Base-by-base conservation (phyloP, 768 basidiomycete species). In the Auriculariales sp. region DNA sequence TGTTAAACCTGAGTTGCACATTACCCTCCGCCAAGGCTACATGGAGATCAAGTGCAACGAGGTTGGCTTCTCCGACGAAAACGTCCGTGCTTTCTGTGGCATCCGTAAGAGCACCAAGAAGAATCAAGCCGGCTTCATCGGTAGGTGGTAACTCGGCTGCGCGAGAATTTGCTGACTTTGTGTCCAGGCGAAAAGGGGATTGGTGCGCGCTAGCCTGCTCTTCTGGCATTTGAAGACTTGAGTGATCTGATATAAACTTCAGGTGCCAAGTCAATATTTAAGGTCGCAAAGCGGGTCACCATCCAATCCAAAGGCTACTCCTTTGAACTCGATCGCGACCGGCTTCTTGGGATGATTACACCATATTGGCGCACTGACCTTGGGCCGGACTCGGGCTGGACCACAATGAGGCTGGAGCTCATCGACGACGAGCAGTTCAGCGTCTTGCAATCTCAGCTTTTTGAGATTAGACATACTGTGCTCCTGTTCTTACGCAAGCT, bases 221-320 rank as follows among this genome's bases (percentile, higher is more conserved):
- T 7, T 7, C 39, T 22, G 12, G 28, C 9, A 22, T 19, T 19
- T 35, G 7, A 36, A 17, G 4, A 31, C 50, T 11, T 17, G 11
- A 22, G 15, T 6, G 11, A 5, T 47, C 31, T 19, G 19, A 25
- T 17, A 7, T 15, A 14, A 14, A 14, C 17, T 19, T 15, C 35
- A 58, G 57, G 57, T 6, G 61, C 61, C 55, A 61, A 61, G 49
- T 57, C 60, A 9, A 60, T 61, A 12, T 61, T 61, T 45, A 57
- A 56, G 15, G 56, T 61, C 42, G 58, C 60, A 9, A 30, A 59
- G 22, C 15, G 46, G 12, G 60, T 61, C 6, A 39, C 55, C 49
- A 56, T 61, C 36, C 49, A 50, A 5, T 61, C 60, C 1, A 33
- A 56, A 12, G 44, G 51, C 12, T 61, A 52, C 28, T 52, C 55